These are phyloP conservation scores for Syncephalis fuscata DNA, from an alignment of 371 early-diverging fungal species.

Conservation along the genomic window DNA sequence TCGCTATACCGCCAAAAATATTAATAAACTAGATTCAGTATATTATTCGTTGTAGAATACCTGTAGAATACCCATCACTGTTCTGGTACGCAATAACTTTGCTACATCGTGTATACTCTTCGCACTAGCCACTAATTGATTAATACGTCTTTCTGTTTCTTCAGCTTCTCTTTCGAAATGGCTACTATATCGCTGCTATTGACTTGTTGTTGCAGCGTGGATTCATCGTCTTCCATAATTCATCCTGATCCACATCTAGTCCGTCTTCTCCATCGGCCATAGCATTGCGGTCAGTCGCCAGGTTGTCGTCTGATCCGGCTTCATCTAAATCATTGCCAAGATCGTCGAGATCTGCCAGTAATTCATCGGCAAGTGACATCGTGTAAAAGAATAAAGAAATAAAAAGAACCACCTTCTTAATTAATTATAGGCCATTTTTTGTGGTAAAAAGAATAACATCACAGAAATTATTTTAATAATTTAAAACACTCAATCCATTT, in stretches of 20 bases:
- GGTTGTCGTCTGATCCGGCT: constrained; percentile 18
- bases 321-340: constrained; percentile 15
- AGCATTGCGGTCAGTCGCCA: constrained; percentile 10
- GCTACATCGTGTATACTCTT: constrained; percentile 20
- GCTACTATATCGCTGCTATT: constrained; percentile 5
- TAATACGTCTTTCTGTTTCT: constrained; percentile 11
- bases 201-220: constrained; percentile 5
- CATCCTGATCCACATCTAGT: constrained; percentile 12
- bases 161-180: constrained; percentile 8
- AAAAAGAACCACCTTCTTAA: no score
- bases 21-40: constrained; percentile 1
- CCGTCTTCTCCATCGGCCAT: constrained; percentile 18
- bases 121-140: constrained; percentile 6
- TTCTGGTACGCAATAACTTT: constrained; percentile 19
- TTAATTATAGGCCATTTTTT: no score
- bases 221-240: constrained; percentile 10
- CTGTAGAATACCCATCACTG: constrained; percentile 21
- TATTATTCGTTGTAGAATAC: constrained; percentile 11
- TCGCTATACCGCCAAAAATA: constrained; percentile 14
- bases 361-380: constrained; percentile 56
- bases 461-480: no score
- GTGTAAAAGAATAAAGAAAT: background rate
- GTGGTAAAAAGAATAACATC: no score
- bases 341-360: constrained; percentile 46
- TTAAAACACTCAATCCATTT: no score